Percentiles rank a stretch among this genome's conserved stretches.
phyloP scores from a whole-genome alignment of 2,329 filamentous ascomycete species.

The Cladosporium sp. region DNA sequence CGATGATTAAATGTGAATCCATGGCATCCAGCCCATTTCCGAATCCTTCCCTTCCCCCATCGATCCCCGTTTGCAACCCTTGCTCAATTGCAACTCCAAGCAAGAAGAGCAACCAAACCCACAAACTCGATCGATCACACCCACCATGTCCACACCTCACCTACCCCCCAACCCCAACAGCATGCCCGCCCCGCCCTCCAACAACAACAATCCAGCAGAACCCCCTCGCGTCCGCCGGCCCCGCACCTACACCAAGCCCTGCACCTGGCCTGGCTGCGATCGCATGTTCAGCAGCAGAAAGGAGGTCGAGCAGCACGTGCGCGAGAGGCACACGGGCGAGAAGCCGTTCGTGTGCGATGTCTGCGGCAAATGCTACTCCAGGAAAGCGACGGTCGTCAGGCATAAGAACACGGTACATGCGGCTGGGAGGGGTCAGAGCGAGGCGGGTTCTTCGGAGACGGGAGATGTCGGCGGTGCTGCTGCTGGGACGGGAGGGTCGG shows the following conservation, averaged over 20 bases:
- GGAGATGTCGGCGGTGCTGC: neutral
- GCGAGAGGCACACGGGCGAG: constrained; percentile 17
- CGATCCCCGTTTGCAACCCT: no score
- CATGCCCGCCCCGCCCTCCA: neutral
- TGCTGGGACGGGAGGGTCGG: neutral
- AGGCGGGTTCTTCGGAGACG: neutral
- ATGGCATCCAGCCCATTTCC: no score
- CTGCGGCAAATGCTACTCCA: constrained; percentile 6
- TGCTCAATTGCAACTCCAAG: no score
- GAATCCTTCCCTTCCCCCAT: no score
- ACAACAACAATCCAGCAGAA: neutral
- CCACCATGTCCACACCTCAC: neutral
- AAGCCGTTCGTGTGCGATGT: constrained; percentile 15
- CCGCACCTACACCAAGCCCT: constrained; percentile 6
- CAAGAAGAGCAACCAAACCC: neutral
- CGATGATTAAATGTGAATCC: no score
- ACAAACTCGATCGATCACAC: neutral
- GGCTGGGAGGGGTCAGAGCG: neutral
- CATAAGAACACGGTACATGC: constrained; percentile 9
- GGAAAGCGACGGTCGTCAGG: constrained; percentile 1
- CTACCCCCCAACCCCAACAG: neutral
- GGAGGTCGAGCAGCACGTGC: constrained; percentile 18
- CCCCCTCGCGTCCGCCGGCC: neutral
- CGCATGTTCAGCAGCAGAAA: constrained; percentile 13
- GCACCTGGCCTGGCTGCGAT: constrained; percentile 11